These are phyloP conservation scores for Gymnopus androsaceus DNA, from an alignment of 1,284 basidiomycete species.

Conservation along the genomic window DNA sequence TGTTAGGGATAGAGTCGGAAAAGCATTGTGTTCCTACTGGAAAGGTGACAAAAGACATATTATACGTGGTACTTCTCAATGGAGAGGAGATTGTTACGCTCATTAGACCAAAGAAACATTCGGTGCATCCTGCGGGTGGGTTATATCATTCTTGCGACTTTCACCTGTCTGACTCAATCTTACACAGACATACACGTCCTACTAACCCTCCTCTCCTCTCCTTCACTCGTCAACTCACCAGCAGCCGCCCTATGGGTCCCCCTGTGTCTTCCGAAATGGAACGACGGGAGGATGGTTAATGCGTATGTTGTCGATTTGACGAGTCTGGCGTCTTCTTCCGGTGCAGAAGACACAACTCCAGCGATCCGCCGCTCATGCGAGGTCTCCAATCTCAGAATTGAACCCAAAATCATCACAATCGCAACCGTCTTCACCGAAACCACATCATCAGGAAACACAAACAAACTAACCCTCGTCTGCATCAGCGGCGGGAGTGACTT, in stretches of 20 bases:
- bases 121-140: constrained; percentile 94
- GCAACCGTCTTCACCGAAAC: not conserved
- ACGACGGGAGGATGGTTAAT: constrained; percentile 88
- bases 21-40: constrained; percentile 74
- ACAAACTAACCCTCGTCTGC: constrained; percentile 58
- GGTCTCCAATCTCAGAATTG: too few species aligned
- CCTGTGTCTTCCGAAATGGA: constrained; percentile 94
- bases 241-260: constrained; percentile 92
- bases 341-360: not conserved
- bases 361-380: not conserved
- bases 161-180: not conserved
- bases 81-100: constrained; percentile 83
- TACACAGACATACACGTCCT: constrained; percentile 85
- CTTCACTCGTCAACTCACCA: constrained; percentile 68
- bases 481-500: constrained; percentile 72
- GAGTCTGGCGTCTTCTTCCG: not conserved
- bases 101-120: constrained; percentile 88
- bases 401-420: not conserved
- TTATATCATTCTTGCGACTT: constrained; percentile 23
- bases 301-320: constrained; percentile 80
- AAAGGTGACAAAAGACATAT: constrained; percentile 81
- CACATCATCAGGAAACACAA: not conserved
- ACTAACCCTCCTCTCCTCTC: constrained; percentile 76
- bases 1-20: constrained; percentile 72
- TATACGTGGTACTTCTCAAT: constrained; percentile 88